phyloP scores from a whole-genome alignment of 805 yeast genomes.

The Metschnikowia dekortorum region DNA sequence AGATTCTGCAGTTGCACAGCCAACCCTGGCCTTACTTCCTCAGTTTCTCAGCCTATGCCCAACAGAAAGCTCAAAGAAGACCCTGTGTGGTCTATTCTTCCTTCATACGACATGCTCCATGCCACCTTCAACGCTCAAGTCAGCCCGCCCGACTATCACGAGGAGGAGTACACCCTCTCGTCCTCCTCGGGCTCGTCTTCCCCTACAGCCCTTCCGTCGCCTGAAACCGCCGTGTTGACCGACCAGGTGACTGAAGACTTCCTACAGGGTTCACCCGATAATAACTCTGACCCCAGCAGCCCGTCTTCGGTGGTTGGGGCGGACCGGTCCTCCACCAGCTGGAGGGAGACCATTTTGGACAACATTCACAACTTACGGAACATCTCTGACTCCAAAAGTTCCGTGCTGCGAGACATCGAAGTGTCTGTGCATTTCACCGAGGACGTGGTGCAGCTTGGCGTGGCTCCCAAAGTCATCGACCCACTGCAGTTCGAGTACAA shows the following conservation, averaged over 20 bases:
- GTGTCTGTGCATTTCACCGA: slow-evolving; percentile 31
- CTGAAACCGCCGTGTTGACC: neutral
- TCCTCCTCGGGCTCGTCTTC: neutral
- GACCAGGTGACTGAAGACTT: neutral
- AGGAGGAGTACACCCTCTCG: slow-evolving; percentile 8
- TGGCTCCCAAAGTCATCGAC: slow-evolving; percentile 26
- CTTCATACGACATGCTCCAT: slow-evolving; percentile 36
- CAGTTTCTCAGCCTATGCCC: too few species aligned
- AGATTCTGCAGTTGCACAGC: too few species aligned
- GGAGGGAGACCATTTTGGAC: slow-evolving; percentile 38
- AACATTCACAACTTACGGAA: slow-evolving; percentile 32
- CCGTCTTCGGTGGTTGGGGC: slow-evolving; percentile 23
- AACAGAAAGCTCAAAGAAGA: slow-evolving; percentile 10
- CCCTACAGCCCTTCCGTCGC: neutral
- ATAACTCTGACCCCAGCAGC: neutral
- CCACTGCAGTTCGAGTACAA: slow-evolving; percentile 45
- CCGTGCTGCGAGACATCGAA: slow-evolving; percentile 22
- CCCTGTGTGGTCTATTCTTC: slow-evolving; percentile 37
- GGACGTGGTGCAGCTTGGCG: slow-evolving; percentile 27
- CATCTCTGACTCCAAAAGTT: slow-evolving; percentile 27
- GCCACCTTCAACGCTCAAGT: slow-evolving; percentile 11
- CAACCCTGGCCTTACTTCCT: too few species aligned
- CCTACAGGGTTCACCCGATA: too few species aligned
- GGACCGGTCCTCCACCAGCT: slow-evolving; percentile 28
- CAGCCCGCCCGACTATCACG: slow-evolving; percentile 15